phyloP scores from a whole-genome alignment of 140 eudicot species.

The Cichorium intybus region DNA sequence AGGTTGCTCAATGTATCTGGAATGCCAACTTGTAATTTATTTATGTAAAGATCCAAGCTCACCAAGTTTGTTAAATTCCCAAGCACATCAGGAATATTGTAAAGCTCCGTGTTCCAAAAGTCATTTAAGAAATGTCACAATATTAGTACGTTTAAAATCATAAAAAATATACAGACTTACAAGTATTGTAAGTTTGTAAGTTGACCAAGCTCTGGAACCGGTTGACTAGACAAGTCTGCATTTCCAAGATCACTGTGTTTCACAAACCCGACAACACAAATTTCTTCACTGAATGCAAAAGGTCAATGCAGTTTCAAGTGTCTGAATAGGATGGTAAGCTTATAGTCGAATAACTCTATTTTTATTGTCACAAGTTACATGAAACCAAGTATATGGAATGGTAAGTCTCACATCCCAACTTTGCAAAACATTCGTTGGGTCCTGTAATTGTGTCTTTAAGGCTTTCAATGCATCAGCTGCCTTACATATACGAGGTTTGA shows the following conservation, averaged over 20 bases:
- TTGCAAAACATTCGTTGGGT: slow-evolving; percentile 61
- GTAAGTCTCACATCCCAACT: slow-evolving; percentile 85
- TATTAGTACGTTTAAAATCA: too few species aligned
- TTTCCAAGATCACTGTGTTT: too few species aligned
- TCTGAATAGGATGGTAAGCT: slow-evolving; percentile 25
- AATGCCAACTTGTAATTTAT: slow-evolving; percentile 51
- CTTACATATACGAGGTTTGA: slow-evolving; percentile 23
- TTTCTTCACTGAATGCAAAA: too few species aligned
- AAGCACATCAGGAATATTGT: slow-evolving; percentile 65
- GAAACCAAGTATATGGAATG: slow-evolving; percentile 87
- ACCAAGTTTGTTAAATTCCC: slow-evolving; percentile 72
- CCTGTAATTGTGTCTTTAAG: slow-evolving; percentile 41
- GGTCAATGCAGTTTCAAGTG: too few species aligned
- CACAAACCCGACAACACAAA: too few species aligned
- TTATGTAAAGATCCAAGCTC: slow-evolving; percentile 91
- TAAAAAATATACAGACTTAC: too few species aligned
- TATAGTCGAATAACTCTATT: slow-evolving; percentile 74
- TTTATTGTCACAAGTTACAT: slow-evolving; percentile 59
- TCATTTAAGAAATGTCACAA: slow-evolving; percentile 1
- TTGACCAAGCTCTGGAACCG: too few species aligned
- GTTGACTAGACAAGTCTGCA: too few species aligned
- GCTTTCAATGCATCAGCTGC: slow-evolving; percentile 66
- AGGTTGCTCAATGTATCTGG: slow-evolving; percentile 73
- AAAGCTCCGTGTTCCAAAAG: slow-evolving; percentile 65
- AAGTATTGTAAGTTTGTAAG: too few species aligned